Conservation (phyloP, 2,329 filamentous ascomycete species). For the Lachnellula hyalina region DNA sequence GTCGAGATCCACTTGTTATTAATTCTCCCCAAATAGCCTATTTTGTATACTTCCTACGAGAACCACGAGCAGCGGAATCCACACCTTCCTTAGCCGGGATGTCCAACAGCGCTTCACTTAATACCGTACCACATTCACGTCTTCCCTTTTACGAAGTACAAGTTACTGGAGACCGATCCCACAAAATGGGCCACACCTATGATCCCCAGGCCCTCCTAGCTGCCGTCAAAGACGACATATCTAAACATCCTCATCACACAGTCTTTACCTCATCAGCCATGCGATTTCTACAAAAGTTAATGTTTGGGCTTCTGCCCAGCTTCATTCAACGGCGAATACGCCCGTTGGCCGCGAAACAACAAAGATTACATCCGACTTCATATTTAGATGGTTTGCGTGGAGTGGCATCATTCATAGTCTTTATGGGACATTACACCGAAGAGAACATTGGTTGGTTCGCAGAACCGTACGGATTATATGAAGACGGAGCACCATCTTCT, state of each 20-base stretch:
- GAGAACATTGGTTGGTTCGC: slow-evolving; percentile 36
- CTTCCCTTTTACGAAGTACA: background rate
- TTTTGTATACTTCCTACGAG: no score
- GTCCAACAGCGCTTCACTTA: no score
- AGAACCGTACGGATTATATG: slow-evolving; percentile 29
- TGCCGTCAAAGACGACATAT: slow-evolving; percentile 11
- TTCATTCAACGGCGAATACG: slow-evolving; percentile 31
- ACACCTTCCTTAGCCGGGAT: no score
- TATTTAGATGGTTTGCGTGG: slow-evolving; percentile 48
- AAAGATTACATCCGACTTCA: slow-evolving; percentile 32
- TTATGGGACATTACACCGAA: slow-evolving; percentile 42
- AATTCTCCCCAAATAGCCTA: no score
- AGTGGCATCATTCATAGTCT: slow-evolving; percentile 43
- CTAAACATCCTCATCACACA: slow-evolving; percentile 15
- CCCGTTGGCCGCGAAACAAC: slow-evolving; percentile 19
- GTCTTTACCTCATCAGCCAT: slow-evolving; percentile 19
- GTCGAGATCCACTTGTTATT: no score
- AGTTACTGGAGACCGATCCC: background rate
- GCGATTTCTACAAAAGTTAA: slow-evolving; percentile 19
- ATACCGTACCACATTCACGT: no score
- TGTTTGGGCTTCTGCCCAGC: slow-evolving; percentile 29
- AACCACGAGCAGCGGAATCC: no score
- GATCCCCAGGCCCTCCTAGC: slow-evolving; percentile 7
- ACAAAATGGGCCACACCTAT: background rate
- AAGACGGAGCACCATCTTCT: slow-evolving; percentile 32